phyloP scores from a whole-genome alignment of 768 basidiomycete genomes.

The Rhizopogon salebrosus region DNA sequence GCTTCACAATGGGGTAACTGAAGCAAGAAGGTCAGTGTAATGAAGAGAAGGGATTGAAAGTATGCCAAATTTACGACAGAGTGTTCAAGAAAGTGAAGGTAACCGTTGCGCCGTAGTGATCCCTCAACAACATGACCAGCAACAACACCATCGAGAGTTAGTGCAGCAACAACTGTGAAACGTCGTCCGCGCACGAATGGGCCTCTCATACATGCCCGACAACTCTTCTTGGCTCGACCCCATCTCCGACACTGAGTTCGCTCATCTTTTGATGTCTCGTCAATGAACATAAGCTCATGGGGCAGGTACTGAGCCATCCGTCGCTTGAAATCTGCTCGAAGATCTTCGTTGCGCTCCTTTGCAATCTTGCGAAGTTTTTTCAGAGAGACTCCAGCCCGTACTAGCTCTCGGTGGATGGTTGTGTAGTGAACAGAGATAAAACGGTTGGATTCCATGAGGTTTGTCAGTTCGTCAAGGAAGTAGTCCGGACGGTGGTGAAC shows the following conservation, averaged over 20 bases:
- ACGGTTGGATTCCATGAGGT: background rate
- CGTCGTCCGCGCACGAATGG: conserved; percentile 26
- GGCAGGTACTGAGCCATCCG: conserved; percentile 24
- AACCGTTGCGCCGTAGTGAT: conserved; percentile 19
- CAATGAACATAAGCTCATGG: conserved; percentile 32
- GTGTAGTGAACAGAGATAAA: conserved; percentile 30
- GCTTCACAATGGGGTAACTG: conserved; percentile 6
- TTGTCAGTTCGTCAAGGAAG: conserved; percentile 30
- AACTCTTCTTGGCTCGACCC: conserved; percentile 20
- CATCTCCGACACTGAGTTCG: conserved; percentile 11
- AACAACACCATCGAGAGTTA: conserved; percentile 29
- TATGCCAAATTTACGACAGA: no score
- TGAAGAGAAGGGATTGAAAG: no score
- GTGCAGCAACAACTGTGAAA: conserved; percentile 19
- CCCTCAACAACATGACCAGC: conserved; percentile 24
- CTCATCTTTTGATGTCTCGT: conserved; percentile 31
- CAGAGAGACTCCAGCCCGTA: conserved; percentile 16
- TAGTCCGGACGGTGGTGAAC: conserved; percentile 21
- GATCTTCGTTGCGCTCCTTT: conserved; percentile 22
- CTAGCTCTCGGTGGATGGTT: conserved; percentile 27
- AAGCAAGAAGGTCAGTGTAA: no score
- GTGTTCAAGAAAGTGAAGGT: conserved; percentile 21
- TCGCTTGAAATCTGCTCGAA: conserved; percentile 18
- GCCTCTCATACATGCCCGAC: conserved; percentile 17
- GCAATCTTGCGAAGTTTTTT: conserved; percentile 32